Evolutionary conservation across 371 early-diverging fungal genomes (phyloP), one percentile per base, ranked within the genome.

Genomic region (Conidiobolus incongruus): DNA sequence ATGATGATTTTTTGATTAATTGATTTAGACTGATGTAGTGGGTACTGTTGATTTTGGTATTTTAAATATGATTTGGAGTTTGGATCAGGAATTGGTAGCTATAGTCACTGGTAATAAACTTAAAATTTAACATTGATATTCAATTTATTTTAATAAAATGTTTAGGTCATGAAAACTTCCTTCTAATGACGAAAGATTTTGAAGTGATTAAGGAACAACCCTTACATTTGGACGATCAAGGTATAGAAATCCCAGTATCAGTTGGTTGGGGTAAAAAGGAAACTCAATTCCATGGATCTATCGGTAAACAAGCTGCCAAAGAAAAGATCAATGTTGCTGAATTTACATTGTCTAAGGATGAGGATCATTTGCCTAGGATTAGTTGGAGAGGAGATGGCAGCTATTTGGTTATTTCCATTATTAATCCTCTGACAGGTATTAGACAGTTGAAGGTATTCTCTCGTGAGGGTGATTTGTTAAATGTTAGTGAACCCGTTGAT

Each of bases 181-280:
- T 92, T 47, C 70, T 78, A 46, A 88, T 95, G 91, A 91, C 88
- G 12, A 77, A 77, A 48, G 87, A 86, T 38, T 92, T 83, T 60
- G 85, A 93, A 43, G 75, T 88, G 0, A 68, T 92, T 26, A 61
- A 73, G 2, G 89, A 89, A 47, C 69, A 70, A n/a, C 68, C 69
- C 0, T 56, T 83, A 17, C 62, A 74, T 46, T 73, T 69, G 8
- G 68, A 68, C 16, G 70, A 71, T 23, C 46, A 61, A 34, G 82
- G 81, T 6, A 73, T 78, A 64, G 80, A 75, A 70, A 52, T 34
- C 21, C 32, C 11, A 17, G 79, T 82, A 29, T 72, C 63, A 40
- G 75, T 96, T n/a, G 96, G 96, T 29, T 96, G 96, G 96, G 96
- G 96, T 39, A 76, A 70, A 44, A 89, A 86, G 46, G 94, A 90